These are phyloP conservation scores for Lactifluus rugatus DNA, from an alignment of 768 basidiomycete genomes.

Conservation along the genomic window DNA sequence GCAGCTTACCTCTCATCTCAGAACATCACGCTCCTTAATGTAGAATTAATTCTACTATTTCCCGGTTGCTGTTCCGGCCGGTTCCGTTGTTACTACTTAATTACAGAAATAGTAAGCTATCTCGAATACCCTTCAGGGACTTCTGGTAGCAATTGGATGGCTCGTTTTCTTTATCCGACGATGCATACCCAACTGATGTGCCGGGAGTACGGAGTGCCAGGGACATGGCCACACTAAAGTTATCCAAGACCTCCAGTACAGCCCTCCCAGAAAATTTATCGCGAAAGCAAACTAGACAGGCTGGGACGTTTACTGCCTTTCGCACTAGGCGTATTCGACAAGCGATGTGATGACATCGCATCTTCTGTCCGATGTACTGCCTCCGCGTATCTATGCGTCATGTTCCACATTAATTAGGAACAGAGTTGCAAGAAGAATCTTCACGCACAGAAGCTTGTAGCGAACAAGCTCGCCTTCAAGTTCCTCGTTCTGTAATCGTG, in stretches of 20 bases:
- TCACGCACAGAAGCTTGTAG: conserved; percentile 79
- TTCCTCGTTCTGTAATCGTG: conserved; percentile 83
- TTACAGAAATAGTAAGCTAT: not conserved
- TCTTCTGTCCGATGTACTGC: conserved; percentile 44
- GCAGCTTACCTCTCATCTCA: not conserved
- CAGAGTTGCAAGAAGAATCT: not conserved
- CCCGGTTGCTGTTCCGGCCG: not conserved
- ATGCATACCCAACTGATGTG: too few species aligned
- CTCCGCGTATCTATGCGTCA: conserved; percentile 38
- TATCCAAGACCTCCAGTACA: not conserved
- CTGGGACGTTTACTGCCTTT: conserved; percentile 23
- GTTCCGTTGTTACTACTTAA: not conserved
- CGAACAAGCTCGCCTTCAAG: conserved; percentile 89
- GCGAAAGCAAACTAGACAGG: conserved; percentile 16
- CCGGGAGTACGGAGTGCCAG: too few species aligned
- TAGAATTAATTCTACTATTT: not conserved
- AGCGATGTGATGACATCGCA: conserved; percentile 35
- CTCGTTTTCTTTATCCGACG: not conserved
- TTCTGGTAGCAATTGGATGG: not conserved
- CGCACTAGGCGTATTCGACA: conserved; percentile 27
- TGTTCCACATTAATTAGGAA: not conserved
- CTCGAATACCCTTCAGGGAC: not conserved
- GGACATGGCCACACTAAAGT: too few species aligned
- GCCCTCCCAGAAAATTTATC: not conserved
- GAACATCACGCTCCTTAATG: not conserved